Evolutionary conservation across 73 alveolate species (phyloP).

Genomic region (Uronychia setigera): DNA sequence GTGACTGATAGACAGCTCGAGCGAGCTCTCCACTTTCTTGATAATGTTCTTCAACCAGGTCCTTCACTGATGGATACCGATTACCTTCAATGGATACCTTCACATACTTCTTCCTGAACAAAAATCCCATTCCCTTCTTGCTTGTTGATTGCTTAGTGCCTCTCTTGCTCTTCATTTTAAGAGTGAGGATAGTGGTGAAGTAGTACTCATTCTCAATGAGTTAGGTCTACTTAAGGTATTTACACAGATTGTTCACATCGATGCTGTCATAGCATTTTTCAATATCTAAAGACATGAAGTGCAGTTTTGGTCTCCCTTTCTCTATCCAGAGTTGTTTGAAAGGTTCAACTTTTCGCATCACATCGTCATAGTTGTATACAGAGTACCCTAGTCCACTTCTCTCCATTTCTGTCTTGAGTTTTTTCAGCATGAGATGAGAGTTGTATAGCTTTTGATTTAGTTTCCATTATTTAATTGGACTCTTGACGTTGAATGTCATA

Average conservation of each 20-base stretch:
- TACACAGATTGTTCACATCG: conserved; percentile 49
- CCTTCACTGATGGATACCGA: conserved; percentile 48
- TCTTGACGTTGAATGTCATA: conserved; percentile 80
- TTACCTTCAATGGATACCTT: conserved; percentile 65
- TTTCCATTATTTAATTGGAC: conserved; percentile 22
- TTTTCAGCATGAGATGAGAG: conserved; percentile 60
- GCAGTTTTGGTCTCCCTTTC: conserved; percentile 57
- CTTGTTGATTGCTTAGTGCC: conserved; percentile 26
- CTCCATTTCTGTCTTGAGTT: conserved; percentile 55
- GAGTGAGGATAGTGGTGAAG: conserved; percentile 30
- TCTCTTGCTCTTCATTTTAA: conserved; percentile 58
- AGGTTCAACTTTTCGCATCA: conserved; percentile 70
- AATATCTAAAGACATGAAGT: conserved; percentile 80
- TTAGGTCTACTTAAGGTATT: conserved; percentile 66
- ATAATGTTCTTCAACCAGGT: conserved; percentile 49
- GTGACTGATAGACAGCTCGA: conserved; percentile 29
- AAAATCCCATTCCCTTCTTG: conserved; percentile 37
- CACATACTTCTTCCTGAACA: conserved; percentile 46
- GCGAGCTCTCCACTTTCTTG: conserved; percentile 39
- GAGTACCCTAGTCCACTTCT: conserved; percentile 71
- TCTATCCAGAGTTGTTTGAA: conserved; percentile 73
- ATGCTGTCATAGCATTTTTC: conserved; percentile 87
- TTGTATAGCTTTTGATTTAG: conserved; percentile 48
- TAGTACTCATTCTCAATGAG: conserved; percentile 58
- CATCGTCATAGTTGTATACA: conserved; percentile 80